phyloP scores from a whole-genome alignment of 2,329 filamentous ascomycete genomes.

The Scolecobasidium constrictum region DNA sequence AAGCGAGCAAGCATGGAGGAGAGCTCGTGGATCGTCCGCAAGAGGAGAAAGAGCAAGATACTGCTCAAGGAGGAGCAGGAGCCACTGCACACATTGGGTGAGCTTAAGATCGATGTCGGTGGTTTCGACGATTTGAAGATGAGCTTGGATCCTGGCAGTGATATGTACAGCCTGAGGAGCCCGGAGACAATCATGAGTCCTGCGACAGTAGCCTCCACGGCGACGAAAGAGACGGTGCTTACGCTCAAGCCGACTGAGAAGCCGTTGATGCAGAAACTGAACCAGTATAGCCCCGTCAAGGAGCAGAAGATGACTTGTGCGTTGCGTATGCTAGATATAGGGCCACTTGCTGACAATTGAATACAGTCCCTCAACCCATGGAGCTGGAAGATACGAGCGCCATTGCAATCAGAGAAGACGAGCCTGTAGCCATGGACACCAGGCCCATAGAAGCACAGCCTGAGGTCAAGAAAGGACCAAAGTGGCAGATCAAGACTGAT shows the following conservation, averaged over 20 bases:
- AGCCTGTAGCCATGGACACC: not conserved
- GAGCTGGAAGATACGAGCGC: not conserved
- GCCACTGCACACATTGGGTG: not conserved
- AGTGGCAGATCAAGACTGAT: slow-evolving; percentile 8
- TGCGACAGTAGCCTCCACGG: not conserved
- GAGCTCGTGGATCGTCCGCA: not conserved
- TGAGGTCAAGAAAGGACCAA: not conserved
- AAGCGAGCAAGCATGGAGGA: slow-evolving; percentile 1
- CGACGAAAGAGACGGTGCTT: not conserved
- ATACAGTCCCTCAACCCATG: not conserved
- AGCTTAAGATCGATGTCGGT: slow-evolving; percentile 5
- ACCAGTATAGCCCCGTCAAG: not conserved
- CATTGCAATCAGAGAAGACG: not conserved
- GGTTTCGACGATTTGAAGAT: slow-evolving; percentile 7
- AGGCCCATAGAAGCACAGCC: slow-evolving; percentile 1
- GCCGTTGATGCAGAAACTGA: not conserved
- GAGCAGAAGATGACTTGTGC: not conserved
- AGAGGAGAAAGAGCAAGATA: not conserved
- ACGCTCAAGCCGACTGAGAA: not conserved
- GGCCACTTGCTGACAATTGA: no score
- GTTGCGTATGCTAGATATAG: no score
- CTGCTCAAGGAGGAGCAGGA: slow-evolving; percentile 2
- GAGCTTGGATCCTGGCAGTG: slow-evolving; percentile 7
- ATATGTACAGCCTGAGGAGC: slow-evolving; percentile 4
- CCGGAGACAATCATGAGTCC: not conserved